A percentile compares a stretch with the other conserved stretches of the same genome.
Evolutionary conservation across 768 basidiomycete species (phyloP).

Genomic region (Leucocoprinus leucothites): DNA sequence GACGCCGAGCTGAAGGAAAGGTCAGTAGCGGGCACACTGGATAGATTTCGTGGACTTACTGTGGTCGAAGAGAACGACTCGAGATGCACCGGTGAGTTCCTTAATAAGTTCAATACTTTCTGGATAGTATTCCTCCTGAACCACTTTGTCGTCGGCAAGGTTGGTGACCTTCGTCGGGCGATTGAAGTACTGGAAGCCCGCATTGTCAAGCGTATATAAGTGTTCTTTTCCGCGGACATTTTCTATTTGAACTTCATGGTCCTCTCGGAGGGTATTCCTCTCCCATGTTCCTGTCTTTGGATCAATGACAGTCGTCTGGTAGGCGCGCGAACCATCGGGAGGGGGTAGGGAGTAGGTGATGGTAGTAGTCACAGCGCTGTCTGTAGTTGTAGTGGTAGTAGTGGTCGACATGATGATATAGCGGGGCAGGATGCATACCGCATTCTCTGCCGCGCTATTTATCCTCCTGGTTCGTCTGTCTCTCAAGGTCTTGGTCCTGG

Average conservation of each 20-base stretch:
- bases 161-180: slow-evolving; percentile 37
- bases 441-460: no score
- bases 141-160: slow-evolving; percentile 37
- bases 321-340: slow-evolving; percentile 37
- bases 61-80: slow-evolving; percentile 60
- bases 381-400: background rate
- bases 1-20: slow-evolving; percentile 40
- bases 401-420: background rate
- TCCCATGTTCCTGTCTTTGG: slow-evolving; percentile 30
- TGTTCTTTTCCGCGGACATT: slow-evolving; percentile 52
- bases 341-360: slow-evolving; percentile 38
- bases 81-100: slow-evolving; percentile 52
- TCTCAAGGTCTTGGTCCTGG: no score
- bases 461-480: no score
- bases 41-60: slow-evolving; percentile 32
- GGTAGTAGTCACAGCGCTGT: slow-evolving; percentile 20
- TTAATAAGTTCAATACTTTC: slow-evolving; percentile 57
- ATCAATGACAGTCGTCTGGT: slow-evolving; percentile 31
- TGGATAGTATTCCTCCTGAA: slow-evolving; percentile 52
- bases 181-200: slow-evolving; percentile 45
- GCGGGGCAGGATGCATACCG: no score
- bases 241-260: slow-evolving; percentile 34
- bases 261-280: slow-evolving; percentile 30
- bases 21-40: no score
- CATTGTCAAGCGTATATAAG: slow-evolving; percentile 38